Percentiles rank a stretch among this genome's conserved stretches.
phyloP scores from a whole-genome alignment of 2,329 filamentous ascomycete species.

The Fusarium vanettenii region DNA sequence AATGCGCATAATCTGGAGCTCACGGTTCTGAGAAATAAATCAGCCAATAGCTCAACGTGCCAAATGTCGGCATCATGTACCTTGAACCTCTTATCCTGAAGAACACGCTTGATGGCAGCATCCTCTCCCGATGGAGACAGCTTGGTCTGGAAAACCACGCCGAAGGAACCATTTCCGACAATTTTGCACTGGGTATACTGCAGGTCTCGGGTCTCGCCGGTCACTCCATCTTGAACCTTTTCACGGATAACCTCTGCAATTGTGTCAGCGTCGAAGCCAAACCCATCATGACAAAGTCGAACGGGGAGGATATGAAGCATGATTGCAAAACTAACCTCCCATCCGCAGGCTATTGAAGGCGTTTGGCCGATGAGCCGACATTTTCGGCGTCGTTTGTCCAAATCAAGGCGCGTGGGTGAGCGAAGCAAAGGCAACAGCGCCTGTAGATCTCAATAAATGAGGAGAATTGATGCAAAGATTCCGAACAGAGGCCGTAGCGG shows the following conservation, averaged over 20 bases:
- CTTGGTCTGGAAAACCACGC: conserved; percentile 99
- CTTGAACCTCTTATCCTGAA: conserved; percentile 99
- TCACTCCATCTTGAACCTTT: conserved; percentile 98
- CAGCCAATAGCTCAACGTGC: conserved; percentile 14
- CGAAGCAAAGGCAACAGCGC: conserved; percentile 38
- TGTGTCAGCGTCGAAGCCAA: conserved; percentile 27
- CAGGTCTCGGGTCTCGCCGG: conserved; percentile 94
- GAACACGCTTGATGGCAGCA: conserved; percentile 97
- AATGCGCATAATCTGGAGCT: conserved; percentile 99
- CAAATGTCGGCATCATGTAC: conserved; percentile 58
- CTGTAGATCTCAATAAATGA: conserved; percentile 40
- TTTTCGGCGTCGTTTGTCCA: conserved; percentile 53
- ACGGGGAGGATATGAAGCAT: conserved; percentile 9
- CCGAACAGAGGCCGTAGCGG: conserved; percentile 52
- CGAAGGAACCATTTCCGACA: conserved; percentile 98
- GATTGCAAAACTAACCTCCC: conserved; percentile 79
- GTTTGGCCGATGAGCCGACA: conserved; percentile 93
- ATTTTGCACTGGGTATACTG: conserved; percentile 99
- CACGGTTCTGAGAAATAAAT: conserved; percentile 82
- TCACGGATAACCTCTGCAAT: conserved; percentile 91
- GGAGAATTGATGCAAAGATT: conserved; percentile 43
- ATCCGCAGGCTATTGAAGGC: conserved; percentile 90
- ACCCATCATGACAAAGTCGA: background rate
- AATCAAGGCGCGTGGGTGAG: conserved; percentile 44
- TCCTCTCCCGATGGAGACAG: conserved; percentile 97